These are phyloP conservation scores for Berberis vulgaris DNA, from an alignment of 164 flowering plant species.

Conservation along the genomic window DNA sequence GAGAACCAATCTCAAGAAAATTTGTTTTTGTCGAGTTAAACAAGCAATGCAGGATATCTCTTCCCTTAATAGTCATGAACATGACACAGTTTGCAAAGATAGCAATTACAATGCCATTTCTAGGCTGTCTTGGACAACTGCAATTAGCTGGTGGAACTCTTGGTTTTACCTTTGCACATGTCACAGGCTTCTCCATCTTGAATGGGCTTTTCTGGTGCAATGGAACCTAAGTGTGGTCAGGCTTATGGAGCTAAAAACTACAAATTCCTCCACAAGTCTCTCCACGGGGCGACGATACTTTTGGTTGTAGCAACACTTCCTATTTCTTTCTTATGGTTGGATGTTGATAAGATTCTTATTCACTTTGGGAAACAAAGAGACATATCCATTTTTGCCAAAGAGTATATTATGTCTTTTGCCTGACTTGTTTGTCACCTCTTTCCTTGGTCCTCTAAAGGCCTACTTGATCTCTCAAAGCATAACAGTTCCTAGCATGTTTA, in stretches of 20 bases:
- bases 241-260: constrained; percentile 78
- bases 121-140: constrained; percentile 75
- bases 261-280: constrained; percentile 75
- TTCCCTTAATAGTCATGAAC: constrained; percentile 70
- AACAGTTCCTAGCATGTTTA: constrained; percentile 61
- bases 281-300: constrained; percentile 50
- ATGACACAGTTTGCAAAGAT: constrained; percentile 59
- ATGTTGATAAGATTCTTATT: constrained; percentile 58
- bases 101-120: constrained; percentile 68
- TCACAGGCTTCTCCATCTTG: constrained; percentile 78
- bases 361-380: constrained; percentile 65
- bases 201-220: constrained; percentile 75
- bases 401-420: constrained; percentile 67
- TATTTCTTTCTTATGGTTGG: constrained; percentile 61
- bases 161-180: constrained; percentile 84
- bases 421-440: constrained; percentile 53
- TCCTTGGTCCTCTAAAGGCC: constrained; percentile 69
- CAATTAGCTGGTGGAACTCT: constrained; percentile 73
- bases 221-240: constrained; percentile 95
- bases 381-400: constrained; percentile 45
- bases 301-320: constrained; percentile 48
- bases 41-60: constrained; percentile 34
- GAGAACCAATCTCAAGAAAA: constrained; percentile 18
- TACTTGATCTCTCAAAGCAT: constrained; percentile 68
- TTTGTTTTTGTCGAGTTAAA: constrained; percentile 39